Evolutionary conservation across 352 stramenopile species (phyloP).

Genomic region (Achlya hypogyna): DNA sequence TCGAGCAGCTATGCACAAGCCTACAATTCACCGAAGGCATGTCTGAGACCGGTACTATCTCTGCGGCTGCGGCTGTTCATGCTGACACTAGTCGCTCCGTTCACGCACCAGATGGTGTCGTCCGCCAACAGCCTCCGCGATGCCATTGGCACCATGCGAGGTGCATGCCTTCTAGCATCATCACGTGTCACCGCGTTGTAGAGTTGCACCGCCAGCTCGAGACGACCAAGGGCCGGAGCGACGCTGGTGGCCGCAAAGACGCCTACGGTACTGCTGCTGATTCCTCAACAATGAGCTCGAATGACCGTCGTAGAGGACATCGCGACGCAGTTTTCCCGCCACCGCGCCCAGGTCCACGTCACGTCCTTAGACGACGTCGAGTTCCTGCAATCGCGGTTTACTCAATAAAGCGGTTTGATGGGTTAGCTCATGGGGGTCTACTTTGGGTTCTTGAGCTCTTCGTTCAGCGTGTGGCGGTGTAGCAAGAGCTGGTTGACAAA

Average conservation of each 20-base stretch:
- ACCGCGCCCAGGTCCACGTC: neutral
- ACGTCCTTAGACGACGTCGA: neutral
- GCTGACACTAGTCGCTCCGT: neutral
- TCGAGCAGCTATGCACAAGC: neutral
- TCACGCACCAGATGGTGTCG: slow-evolving; percentile 13
- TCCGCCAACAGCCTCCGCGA: neutral
- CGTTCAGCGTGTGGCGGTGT: slow-evolving; percentile 34
- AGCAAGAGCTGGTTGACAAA: slow-evolving; percentile 57
- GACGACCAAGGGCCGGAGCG: neutral
- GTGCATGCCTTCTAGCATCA: neutral
- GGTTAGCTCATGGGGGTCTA: neutral
- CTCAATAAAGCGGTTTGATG: neutral
- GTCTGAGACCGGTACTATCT: neutral
- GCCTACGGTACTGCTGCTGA: neutral
- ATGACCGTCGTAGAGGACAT: neutral
- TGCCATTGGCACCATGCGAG: slow-evolving; percentile 12
- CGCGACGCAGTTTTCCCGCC: neutral
- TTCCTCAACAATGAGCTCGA: neutral
- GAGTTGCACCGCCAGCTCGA: neutral
- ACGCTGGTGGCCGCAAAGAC: neutral
- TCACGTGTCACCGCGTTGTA: neutral
- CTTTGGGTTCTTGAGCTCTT: neutral
- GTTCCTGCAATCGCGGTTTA: neutral
- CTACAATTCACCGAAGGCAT: slow-evolving; percentile 15
- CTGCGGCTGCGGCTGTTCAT: neutral